A percentile compares a stretch with the other conserved stretches of the same genome.
Conservation (phyloP, 2,329 filamentous ascomycete genomes). For the Epichloe elymi region DNA sequence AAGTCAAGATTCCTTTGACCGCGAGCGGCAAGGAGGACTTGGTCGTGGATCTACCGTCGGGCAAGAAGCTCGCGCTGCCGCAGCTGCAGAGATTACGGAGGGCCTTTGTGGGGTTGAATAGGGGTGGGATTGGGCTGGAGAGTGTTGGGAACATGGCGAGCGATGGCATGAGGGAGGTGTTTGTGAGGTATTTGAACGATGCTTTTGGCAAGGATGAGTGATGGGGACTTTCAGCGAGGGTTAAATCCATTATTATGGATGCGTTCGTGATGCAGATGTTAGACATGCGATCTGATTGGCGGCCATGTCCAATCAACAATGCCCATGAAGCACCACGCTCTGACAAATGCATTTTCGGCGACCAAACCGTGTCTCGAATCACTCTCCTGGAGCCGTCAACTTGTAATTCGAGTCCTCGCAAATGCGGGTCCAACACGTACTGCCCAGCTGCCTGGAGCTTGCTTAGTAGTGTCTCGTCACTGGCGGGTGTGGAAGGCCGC, state of each 20-base stretch:
- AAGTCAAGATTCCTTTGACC: slow-evolving; percentile 35
- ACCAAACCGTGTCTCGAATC: not conserved
- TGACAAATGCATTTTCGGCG: not conserved
- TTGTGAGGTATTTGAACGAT: slow-evolving; percentile 55
- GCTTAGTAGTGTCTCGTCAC: not conserved
- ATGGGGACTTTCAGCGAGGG: not conserved
- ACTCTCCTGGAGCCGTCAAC: not conserved
- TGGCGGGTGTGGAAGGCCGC: slow-evolving; percentile 2
- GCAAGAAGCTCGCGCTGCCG: slow-evolving; percentile 52
- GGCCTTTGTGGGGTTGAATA: slow-evolving; percentile 65
- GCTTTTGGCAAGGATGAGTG: slow-evolving; percentile 43
- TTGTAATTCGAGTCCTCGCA: not conserved
- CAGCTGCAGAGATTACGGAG: slow-evolving; percentile 66
- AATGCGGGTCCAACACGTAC: slow-evolving; percentile 1
- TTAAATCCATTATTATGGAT: not conserved
- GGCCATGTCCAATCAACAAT: not conserved
- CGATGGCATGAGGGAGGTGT: slow-evolving; percentile 45
- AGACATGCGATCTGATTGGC: too few relatives aligned
- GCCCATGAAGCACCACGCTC: not conserved
- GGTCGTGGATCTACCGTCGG: slow-evolving; percentile 48
- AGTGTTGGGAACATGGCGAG: slow-evolving; percentile 39
- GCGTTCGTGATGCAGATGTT: not conserved
- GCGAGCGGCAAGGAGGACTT: slow-evolving; percentile 31
- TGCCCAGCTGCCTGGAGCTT: slow-evolving; percentile 4
- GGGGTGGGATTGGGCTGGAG: slow-evolving; percentile 51